A percentile compares a stretch with the other conserved stretches of the same genome.
phyloP scores from a whole-genome alignment of 352 stramenopile species.

The Lagenidium sp. region DNA sequence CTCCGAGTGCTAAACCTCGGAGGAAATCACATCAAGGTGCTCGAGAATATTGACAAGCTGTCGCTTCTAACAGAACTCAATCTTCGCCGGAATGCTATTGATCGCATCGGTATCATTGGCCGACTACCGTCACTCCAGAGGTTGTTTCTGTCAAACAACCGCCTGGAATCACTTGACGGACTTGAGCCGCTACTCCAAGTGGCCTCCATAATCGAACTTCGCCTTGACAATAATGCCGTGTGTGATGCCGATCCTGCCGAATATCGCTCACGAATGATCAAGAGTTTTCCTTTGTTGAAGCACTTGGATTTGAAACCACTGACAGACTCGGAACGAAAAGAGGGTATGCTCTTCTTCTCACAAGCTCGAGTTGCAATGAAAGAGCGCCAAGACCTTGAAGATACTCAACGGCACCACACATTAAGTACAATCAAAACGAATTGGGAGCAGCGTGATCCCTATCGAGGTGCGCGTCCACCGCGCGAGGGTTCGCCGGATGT shows the following conservation, averaged over 20 bases:
- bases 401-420: constrained; percentile 28
- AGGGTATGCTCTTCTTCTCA: constrained; percentile 21
- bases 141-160: constrained; percentile 89
- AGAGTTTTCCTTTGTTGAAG: constrained; percentile 61
- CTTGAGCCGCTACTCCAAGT: constrained; percentile 69
- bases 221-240: constrained; percentile 79
- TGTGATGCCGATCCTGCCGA: constrained; percentile 29
- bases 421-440: constrained; percentile 32
- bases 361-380: constrained; percentile 23
- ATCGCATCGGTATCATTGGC: constrained; percentile 34
- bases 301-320: constrained; percentile 81
- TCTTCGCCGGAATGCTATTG: constrained; percentile 76
- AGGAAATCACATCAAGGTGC: constrained; percentile 65
- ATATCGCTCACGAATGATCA: constrained; percentile 68
- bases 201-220: constrained; percentile 71
- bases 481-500: background rate
- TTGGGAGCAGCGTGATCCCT: constrained; percentile 26
- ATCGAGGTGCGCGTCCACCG: too few relatives aligned
- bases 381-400: constrained; percentile 34
- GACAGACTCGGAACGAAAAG: constrained; percentile 65
- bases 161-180: constrained; percentile 57
- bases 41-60: constrained; percentile 78
- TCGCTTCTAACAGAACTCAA: constrained; percentile 87
- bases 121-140: constrained; percentile 71
- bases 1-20: constrained; percentile 89